A percentile compares a stretch with the other conserved stretches of the same genome.
phyloP scores from a whole-genome alignment of 345 rosid species.

The Mangifera indica region DNA sequence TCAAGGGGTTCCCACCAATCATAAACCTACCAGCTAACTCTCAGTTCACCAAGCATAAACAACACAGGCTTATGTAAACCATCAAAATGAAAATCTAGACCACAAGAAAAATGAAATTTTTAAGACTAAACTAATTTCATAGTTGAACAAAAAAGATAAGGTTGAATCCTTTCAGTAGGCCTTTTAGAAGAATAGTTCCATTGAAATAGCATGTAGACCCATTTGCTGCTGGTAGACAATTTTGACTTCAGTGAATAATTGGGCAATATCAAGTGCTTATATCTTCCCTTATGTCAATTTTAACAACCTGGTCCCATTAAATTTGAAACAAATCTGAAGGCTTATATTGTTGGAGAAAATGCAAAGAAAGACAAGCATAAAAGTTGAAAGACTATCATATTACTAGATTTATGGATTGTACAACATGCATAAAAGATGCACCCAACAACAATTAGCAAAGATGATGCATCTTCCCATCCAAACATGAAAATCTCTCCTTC shows the following conservation, averaged over 20 bases:
- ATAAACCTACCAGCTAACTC: not conserved
- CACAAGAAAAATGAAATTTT: not conserved
- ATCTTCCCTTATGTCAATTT: too few species aligned
- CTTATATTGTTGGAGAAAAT: too few species aligned
- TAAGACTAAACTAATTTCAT: not conserved
- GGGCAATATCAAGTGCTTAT: too few species aligned
- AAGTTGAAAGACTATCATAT: not conserved
- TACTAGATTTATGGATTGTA: not conserved
- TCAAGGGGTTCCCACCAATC: slow-evolving; percentile 12
- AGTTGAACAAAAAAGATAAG: not conserved
- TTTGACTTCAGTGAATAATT: too few species aligned
- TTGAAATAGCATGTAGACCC: too few species aligned
- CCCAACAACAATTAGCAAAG: not conserved
- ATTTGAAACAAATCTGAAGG: too few species aligned
- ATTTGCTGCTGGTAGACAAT: too few species aligned
- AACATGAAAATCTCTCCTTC: not conserved
- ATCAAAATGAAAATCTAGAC: not conserved
- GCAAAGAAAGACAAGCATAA: too few species aligned
- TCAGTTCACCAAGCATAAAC: not conserved
- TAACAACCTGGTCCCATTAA: too few species aligned
- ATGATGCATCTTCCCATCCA: not conserved
- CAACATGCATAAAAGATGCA: not conserved
- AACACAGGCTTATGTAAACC: not conserved
- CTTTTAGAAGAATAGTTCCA: too few species aligned
- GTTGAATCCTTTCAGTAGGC: not conserved